phyloP scores from a whole-genome alignment of 106 monocot genomes.

The Apostasia ramifera region DNA sequence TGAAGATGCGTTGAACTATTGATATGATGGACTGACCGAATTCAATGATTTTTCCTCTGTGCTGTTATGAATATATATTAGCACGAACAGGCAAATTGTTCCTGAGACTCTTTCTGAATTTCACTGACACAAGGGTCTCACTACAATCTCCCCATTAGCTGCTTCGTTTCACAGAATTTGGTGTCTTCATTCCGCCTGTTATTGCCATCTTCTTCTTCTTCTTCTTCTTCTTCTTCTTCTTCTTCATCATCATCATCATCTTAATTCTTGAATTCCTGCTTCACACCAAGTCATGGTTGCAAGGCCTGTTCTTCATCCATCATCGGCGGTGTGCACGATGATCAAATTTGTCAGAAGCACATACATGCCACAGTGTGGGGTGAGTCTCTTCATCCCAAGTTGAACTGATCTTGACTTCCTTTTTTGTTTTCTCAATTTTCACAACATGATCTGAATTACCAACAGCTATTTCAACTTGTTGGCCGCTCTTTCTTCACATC shows the following conservation, averaged over 20 bases:
- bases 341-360: not conserved
- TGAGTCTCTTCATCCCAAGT: not conserved
- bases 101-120: too few species aligned
- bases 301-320: not conserved
- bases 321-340: not conserved
- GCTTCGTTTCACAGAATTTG: too few species aligned
- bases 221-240: not conserved
- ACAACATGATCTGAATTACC: not conserved
- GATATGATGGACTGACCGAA: too few species aligned
- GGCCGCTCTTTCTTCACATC: conserved; percentile 12
- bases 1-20: too few species aligned
- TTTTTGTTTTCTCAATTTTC: not conserved
- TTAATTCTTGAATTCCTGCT: not conserved
- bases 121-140: too few species aligned
- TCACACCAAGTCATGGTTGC: not conserved
- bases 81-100: too few species aligned
- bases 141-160: too few species aligned
- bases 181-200: too few species aligned
- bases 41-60: too few species aligned
- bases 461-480: conserved; percentile 3
- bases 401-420: not conserved
- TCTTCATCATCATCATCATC: not conserved
- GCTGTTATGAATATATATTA: too few species aligned
- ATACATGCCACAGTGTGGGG: not conserved
- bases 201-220: not conserved